These are phyloP conservation scores for Chlamydomonas incerta DNA, from an alignment of 139 green algal species.

Conservation along the genomic window DNA sequence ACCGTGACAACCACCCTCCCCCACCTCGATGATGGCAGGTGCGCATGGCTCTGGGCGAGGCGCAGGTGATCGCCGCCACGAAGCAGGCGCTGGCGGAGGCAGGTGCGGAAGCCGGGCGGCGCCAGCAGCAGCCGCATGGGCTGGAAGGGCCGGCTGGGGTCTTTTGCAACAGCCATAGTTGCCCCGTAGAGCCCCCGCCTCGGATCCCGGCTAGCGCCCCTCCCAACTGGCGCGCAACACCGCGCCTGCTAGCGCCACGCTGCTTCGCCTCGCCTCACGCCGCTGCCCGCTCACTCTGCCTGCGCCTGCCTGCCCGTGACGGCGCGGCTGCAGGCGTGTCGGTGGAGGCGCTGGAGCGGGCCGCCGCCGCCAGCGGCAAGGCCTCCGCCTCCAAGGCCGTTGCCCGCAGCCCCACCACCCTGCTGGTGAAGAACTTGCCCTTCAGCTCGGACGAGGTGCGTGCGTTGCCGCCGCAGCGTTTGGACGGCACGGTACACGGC, in stretches of 20 bases:
- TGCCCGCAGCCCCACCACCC: constrained; percentile 68
- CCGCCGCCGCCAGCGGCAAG: constrained; percentile 75
- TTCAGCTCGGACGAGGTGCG: constrained; percentile 66
- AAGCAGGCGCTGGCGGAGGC: constrained; percentile 85
- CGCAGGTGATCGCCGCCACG: constrained; percentile 92
- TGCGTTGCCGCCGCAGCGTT: too few species aligned
- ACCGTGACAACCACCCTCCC: too few species aligned
- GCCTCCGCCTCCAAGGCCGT: constrained; percentile 55
- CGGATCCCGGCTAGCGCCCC: too few species aligned
- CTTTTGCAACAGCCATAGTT: too few species aligned
- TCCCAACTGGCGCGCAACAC: too few species aligned
- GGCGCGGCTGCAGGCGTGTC: constrained; percentile 84
- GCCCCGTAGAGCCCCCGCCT: too few species aligned
- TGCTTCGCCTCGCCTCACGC: too few species aligned
- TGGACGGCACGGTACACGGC: too few species aligned
- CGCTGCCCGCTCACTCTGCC: too few species aligned
- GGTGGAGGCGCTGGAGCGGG: constrained; percentile 80
- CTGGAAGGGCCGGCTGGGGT: neutral
- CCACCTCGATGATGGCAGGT: too few species aligned
- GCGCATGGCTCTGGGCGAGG: constrained; percentile 94
- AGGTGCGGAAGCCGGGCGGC: constrained; percentile 49
- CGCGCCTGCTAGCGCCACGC: too few species aligned
- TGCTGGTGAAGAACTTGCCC: constrained; percentile 98
- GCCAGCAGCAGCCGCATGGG: neutral
- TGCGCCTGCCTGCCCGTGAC: too few species aligned